phyloP scores from a whole-genome alignment of 164 flowering plant species.

The Protea cynaroides region DNA sequence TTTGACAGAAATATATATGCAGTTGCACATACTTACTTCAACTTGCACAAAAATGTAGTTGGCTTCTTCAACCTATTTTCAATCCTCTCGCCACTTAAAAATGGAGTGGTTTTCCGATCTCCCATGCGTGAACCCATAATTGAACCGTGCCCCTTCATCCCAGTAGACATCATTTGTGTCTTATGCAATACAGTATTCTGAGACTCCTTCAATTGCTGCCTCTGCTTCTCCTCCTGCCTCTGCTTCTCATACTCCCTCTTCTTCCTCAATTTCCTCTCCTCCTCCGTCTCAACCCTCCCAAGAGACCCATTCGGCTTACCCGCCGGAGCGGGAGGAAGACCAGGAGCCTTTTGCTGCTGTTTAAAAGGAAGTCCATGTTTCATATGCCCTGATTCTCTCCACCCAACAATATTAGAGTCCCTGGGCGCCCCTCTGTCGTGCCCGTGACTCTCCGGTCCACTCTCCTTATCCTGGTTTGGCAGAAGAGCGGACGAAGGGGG shows the following conservation, averaged over 20 bases:
- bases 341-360: conserved; percentile 38
- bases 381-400: conserved; percentile 31
- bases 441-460: conserved; percentile 9
- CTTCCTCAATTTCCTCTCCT: conserved; percentile 79
- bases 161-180: conserved; percentile 54
- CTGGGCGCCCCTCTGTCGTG: conserved; percentile 19
- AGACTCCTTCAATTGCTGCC: conserved; percentile 58
- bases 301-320: conserved; percentile 37
- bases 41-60: conserved; percentile 87
- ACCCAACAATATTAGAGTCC: conserved; percentile 19
- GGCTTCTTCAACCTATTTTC: conserved; percentile 94
- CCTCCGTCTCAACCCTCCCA: conserved; percentile 84
- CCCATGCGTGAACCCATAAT: conserved; percentile 64
- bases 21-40: conserved; percentile 65
- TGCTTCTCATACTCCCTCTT: conserved; percentile 86
- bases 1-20: neutral
- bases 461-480: conserved; percentile 27
- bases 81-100: conserved; percentile 62
- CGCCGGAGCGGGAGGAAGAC: conserved; percentile 11
- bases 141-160: conserved; percentile 55
- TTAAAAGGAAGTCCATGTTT: conserved; percentile 26
- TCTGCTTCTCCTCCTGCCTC: conserved; percentile 71
- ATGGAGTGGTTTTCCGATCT: conserved; percentile 54
- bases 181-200: conserved; percentile 57
- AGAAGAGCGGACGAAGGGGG: conserved; percentile 29